These are phyloP conservation scores for Mycena filopes DNA, from an alignment of 768 basidiomycete genomes.

Conservation along the genomic window DNA sequence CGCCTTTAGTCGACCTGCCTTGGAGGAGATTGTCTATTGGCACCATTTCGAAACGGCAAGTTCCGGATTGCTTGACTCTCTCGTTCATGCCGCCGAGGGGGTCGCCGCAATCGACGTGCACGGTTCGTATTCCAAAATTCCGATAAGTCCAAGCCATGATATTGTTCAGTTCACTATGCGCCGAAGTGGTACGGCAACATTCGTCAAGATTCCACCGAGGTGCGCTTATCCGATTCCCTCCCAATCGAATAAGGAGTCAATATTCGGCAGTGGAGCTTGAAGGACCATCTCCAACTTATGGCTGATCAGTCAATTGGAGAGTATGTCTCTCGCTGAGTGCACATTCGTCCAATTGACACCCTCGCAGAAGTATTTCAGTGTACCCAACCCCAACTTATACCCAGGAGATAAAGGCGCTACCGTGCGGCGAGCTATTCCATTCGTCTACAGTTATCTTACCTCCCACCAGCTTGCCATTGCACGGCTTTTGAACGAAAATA, in stretches of 20 bases:
- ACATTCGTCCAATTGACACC: not conserved
- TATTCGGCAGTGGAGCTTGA: conserved; percentile 16
- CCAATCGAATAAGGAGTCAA: no score
- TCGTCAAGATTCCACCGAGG: conserved; percentile 21
- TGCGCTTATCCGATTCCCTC: not conserved
- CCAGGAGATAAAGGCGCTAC: conserved; percentile 17
- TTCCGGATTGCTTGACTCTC: not conserved
- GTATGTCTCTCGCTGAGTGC: not conserved
- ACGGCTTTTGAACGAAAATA: conserved; percentile 27
- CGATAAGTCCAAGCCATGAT: not conserved
- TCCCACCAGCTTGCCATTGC: conserved; percentile 19
- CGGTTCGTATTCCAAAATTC: not conserved
- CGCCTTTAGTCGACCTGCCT: conserved; percentile 19
- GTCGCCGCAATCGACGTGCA: conserved; percentile 19
- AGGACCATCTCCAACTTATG: conserved; percentile 18
- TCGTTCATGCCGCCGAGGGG: not conserved
- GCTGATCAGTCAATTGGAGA: conserved; percentile 14
- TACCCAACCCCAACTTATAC: conserved; percentile 25
- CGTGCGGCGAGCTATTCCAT: not conserved
- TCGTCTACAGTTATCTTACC: not conserved
- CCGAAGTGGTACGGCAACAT: conserved; percentile 23
- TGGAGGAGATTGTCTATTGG: conserved; percentile 26
- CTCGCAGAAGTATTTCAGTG: conserved; percentile 17
- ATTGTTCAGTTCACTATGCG: conserved; percentile 16
- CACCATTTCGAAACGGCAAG: conserved; percentile 16